phyloP scores from a whole-genome alignment of 148 eudicot genomes.

The Limonium bicolor region DNA sequence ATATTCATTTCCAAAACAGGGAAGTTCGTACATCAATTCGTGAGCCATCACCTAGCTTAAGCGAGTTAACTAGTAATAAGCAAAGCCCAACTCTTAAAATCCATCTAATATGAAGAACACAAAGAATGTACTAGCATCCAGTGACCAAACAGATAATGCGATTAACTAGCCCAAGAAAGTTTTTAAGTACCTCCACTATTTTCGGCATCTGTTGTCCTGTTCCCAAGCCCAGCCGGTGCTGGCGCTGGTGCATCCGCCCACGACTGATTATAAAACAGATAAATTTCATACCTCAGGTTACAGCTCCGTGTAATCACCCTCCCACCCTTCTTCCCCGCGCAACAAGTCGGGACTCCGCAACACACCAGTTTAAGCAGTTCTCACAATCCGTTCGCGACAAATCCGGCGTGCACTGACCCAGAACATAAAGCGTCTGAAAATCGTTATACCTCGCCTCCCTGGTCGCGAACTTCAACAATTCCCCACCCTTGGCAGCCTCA shows the following conservation, averaged over 20 bases:
- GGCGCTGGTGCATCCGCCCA: not conserved
- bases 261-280: slow-evolving; percentile 17
- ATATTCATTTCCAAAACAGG: too few relatives aligned
- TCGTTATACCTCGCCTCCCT: not conserved
- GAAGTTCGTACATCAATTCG: too few relatives aligned
- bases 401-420: slow-evolving; percentile 31
- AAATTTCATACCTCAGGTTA: slow-evolving; percentile 8
- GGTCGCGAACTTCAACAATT: slow-evolving; percentile 8
- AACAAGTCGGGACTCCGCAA: not conserved
- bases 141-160: too few relatives aligned
- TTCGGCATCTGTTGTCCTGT: not conserved
- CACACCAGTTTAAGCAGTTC: slow-evolving; percentile 12
- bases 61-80: too few relatives aligned
- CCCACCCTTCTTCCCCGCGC: slow-evolving; percentile 3
- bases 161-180: too few relatives aligned
- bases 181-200: too few relatives aligned
- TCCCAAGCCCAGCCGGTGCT: not conserved
- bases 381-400: slow-evolving; percentile 11
- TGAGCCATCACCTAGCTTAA: too few relatives aligned
- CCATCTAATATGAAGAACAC: too few relatives aligned
- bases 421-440: slow-evolving; percentile 4
- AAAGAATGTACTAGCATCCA: too few relatives aligned
- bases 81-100: too few relatives aligned
- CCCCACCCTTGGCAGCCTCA: not conserved
- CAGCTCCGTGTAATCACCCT: slow-evolving; percentile 14